Evolutionary conservation across 805 yeast genomes (phyloP), one percentile per base, ranked within the genome.

Genomic region (Lipomyces sp.): DNA sequence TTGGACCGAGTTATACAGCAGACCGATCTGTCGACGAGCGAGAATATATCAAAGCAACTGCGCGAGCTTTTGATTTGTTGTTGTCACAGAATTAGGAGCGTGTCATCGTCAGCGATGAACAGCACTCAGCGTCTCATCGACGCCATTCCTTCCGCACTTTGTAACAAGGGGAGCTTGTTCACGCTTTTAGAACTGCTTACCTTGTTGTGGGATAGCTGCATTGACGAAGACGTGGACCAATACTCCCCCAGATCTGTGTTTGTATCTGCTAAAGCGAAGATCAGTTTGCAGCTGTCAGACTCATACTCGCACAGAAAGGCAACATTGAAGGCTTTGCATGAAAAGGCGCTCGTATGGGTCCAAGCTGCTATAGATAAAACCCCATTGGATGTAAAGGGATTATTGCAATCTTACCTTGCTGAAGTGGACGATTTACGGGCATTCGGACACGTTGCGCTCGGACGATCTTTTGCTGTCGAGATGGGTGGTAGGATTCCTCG

Each of bases 391-490:
- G 77, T 85, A 65, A 89, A 86, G 65, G 80, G 88, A 39, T 72
- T 91, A 57, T 72, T 93, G 41, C 93, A 86, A 62, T 73, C 84
- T 0, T 93, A 91, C 62, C 79, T 89, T 2, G 75, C 87, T 1
- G 75, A 72, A 26, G 59, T 70, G 58, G 70, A 73, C 23, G 66
- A 63, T 16, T 51, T 65, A 61, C 49, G 70, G 61, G 55, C 68
- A 62, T 56, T 64, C 65, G 58, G 75, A 66, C 60, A 70, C 61
- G 76, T 86, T 37, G 83, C 85, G 49, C 82, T 77, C 62, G 98
- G 98, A 47, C 83, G 89, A 43, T 83, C 95, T 0, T 86, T 91
- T 74, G 98, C 98, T 0, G 71, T 90, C 51, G 93, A 86, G 58
- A 78, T 88, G 82, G 95, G 95, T 1, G 88, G 93, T 3, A 66